phyloP scores from a whole-genome alignment of 1,139 yeast species.

The Zygosaccharomyces pseudobailii region DNA sequence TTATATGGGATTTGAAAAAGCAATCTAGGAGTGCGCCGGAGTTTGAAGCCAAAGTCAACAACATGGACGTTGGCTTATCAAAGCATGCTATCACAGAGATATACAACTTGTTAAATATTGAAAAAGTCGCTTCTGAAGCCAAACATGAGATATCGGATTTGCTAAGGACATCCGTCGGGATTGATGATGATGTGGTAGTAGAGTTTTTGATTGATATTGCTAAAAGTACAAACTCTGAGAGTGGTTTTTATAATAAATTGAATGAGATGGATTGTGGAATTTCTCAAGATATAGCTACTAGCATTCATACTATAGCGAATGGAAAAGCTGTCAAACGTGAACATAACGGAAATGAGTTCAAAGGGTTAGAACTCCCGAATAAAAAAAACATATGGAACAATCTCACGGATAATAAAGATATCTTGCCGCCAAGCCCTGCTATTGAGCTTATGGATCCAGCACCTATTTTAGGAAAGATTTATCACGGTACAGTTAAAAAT shows the following conservation, averaged over 20 bases:
- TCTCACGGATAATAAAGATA: slow-evolving; percentile 15
- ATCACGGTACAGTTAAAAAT: slow-evolving; percentile 56
- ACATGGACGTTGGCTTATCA: slow-evolving; percentile 17
- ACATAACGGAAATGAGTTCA: slow-evolving; percentile 12
- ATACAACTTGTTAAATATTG: slow-evolving; percentile 3
- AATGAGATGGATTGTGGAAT: slow-evolving; percentile 62
- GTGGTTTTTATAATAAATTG: slow-evolving; percentile 42
- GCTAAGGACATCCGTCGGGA: slow-evolving; percentile 16
- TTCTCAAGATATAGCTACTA: slow-evolving; percentile 41
- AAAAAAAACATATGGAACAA: slow-evolving; percentile 20
- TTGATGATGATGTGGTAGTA: slow-evolving; percentile 25
- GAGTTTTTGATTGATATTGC: slow-evolving; percentile 24
- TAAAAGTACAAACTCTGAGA: slow-evolving; percentile 31
- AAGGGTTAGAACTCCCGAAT: slow-evolving; percentile 19
- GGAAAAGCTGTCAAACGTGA: slow-evolving; percentile 18
- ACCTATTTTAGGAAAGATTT: slow-evolving; percentile 44
- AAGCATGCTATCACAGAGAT: slow-evolving; percentile 7
- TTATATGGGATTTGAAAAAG: slow-evolving; percentile 14
- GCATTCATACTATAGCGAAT: slow-evolving; percentile 27
- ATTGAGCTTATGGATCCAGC: slow-evolving; percentile 25
- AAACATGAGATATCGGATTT: slow-evolving; percentile 4
- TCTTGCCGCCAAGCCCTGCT: slow-evolving; percentile 2
- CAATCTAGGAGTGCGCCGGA: slow-evolving; percentile 10
- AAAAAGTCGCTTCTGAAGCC: background rate
- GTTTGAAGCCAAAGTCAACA: slow-evolving; percentile 13